Conservation (phyloP, 106 monocot species). For the Ottelia alismoides region DNA sequence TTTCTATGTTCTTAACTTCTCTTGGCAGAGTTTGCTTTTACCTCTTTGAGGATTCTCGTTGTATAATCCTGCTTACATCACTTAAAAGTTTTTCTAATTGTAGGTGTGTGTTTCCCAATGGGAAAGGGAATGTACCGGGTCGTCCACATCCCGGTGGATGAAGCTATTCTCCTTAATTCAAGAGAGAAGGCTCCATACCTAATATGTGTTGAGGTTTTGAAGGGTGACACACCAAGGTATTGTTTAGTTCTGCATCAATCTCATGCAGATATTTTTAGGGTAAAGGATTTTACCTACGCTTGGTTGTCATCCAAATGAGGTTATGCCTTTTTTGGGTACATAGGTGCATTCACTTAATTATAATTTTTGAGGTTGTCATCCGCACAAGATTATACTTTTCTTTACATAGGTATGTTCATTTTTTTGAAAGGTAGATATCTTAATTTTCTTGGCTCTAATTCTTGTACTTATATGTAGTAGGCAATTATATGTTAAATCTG, state of each 20-base stretch:
- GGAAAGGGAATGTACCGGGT: conserved; percentile 96
- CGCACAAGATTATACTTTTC: no score
- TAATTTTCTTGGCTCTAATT: no score
- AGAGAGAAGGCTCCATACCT: conserved; percentile 98
- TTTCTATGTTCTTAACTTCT: background rate
- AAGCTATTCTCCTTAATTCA: conserved; percentile 92
- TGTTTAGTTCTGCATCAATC: background rate
- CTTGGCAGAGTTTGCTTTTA: background rate
- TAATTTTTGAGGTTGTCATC: no score
- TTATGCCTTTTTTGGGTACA: no score
- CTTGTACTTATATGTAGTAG: no score
- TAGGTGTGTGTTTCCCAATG: conserved; percentile 98
- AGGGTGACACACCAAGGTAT: conserved; percentile 85
- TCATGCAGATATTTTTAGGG: no score
- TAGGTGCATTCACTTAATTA: no score
- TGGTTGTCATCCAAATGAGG: no score
- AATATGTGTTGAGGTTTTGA: conserved; percentile 96
- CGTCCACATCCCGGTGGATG: conserved; percentile 90
- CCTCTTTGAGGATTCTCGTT: background rate
- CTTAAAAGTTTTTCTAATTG: background rate
- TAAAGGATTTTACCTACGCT: no score
- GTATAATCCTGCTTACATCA: background rate
- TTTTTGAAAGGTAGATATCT: no score
- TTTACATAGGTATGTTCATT: no score
- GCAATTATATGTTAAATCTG: no score